These are phyloP conservation scores for Asterochloris erici DNA, from an alignment of 139 green algal genomes.

Conservation along the genomic window DNA sequence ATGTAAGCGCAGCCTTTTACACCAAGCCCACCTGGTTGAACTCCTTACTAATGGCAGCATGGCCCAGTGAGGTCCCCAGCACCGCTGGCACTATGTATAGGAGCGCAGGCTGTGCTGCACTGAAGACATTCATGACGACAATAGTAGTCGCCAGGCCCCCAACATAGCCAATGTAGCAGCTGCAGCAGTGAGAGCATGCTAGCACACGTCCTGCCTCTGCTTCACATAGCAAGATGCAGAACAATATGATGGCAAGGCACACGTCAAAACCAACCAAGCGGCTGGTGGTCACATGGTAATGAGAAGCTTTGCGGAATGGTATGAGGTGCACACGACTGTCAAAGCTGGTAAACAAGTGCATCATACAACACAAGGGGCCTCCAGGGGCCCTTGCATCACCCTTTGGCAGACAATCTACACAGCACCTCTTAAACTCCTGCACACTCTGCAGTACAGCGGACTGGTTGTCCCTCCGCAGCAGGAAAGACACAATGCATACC, in stretches of 20 bases:
- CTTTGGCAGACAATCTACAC: too few species aligned
- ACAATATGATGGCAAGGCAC: neutral
- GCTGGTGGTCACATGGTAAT: neutral
- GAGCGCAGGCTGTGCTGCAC: constrained; percentile 91
- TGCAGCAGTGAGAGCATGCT: constrained; percentile 4
- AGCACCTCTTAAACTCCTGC: too few species aligned
- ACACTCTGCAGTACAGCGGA: too few species aligned
- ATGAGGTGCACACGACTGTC: too few species aligned
- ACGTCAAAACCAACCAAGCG: neutral
- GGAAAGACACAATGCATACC: constrained; percentile 1
- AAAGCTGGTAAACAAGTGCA: too few species aligned
- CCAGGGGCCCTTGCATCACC: too few species aligned
- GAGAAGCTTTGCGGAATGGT: too few species aligned
- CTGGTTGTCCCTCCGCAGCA: neutral
- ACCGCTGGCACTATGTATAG: constrained; percentile 97
- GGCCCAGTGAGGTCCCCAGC: constrained; percentile 58
- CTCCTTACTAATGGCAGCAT: constrained; percentile 38
- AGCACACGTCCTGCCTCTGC: neutral
- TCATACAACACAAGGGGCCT: too few species aligned
- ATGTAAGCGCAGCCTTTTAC: too few species aligned
- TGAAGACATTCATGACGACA: constrained; percentile 96
- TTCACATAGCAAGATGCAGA: neutral
- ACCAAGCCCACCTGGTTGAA: constrained; percentile 8
- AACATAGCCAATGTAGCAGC: constrained; percentile 81
- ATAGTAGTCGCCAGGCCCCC: constrained; percentile 85